Base-by-base conservation (phyloP, 345 rosid genomes). In the Eucalyptus urophylla region DNA sequence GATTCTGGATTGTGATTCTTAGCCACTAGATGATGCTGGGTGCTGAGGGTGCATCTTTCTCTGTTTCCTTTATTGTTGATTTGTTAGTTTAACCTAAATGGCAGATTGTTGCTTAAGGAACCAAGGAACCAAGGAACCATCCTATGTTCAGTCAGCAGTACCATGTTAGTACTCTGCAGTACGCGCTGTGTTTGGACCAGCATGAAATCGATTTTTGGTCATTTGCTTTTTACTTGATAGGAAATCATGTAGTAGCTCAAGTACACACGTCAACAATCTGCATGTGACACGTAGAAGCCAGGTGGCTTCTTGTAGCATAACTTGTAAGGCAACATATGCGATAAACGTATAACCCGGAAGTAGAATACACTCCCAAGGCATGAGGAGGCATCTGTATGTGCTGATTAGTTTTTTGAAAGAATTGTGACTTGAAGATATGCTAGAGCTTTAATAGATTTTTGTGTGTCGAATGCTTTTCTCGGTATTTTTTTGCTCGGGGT, bases 91-190 rank as follows among this genome's bases (percentile, higher is more conserved):
- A 89, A 90, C 91, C 92, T 89, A 89, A 90, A 87, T 40, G 51
- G 58, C 83, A 86, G 86, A 88, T 89, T 93, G 90, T 49, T 86
- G 44, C 89, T 58, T 3, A 90, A 91, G 93, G 58, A 90, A 90
- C 56, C 56, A 90, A 91, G 93, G 69, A 90, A 90, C 56, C 56
- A 90, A 91, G 93, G 81, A 90, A 90, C 86, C 92, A 13, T 86
- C 25, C 80, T 86, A 47, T 49, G 86, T 51, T 81, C 76, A 56
- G 72, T 87, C 76, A 44, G 51, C 47, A 67, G 92, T 92, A 86
- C 90, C 49, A 37, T 81, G 45, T 81, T 31, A 72, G 90, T 91
- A 91, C 87, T 69, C 40, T 24, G 76, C 83, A 76, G 83, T 76
- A 40, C 83, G 9, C 8, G 29, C 15, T 22, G 14, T 21, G 83